A percentile compares a stretch with the other conserved stretches of the same genome.
These are phyloP conservation scores for Venturia nashicola DNA, from an alignment of 2,329 filamentous ascomycete genomes.

Conservation along the genomic window DNA sequence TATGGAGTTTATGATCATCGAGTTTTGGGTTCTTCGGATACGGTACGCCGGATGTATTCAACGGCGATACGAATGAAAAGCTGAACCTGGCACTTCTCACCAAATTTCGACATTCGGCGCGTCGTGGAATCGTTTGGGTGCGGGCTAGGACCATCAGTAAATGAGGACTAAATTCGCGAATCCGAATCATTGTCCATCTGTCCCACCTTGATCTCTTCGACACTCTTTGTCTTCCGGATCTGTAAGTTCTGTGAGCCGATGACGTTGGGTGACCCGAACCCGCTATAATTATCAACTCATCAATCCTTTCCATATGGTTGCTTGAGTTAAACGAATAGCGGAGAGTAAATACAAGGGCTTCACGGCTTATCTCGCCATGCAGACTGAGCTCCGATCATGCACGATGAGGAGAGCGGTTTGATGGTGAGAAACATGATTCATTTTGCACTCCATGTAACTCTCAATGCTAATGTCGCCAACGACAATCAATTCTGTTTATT, in stretches of 20 bases:
- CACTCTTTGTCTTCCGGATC: not conserved
- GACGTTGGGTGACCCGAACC: not conserved
- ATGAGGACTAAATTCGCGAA: not conserved
- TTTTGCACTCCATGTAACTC: not conserved
- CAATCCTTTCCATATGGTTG: constrained; percentile 57
- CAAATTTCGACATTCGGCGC: not conserved
- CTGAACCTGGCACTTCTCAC: constrained; percentile 3
- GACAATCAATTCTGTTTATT: too few species aligned
- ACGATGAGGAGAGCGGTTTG: constrained; percentile 65
- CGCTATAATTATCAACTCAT: constrained; percentile 62
- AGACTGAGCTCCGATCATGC: constrained; percentile 57
- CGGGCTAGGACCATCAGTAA: not conserved
- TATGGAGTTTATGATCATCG: constrained; percentile 9
- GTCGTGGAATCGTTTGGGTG: not conserved
- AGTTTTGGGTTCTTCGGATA: constrained; percentile 5
- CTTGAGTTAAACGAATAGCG: constrained; percentile 87
- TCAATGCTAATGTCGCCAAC: not conserved
- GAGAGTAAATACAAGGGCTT: constrained; percentile 47
- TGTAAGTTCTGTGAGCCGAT: not conserved
- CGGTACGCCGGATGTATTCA: not conserved
- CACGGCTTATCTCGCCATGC: constrained; percentile 53
- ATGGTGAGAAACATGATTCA: constrained; percentile 61
- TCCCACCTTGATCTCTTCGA: not conserved
- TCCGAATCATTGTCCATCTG: not conserved
- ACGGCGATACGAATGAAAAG: constrained; percentile 5